Base-by-base conservation (phyloP, 306 rosid species). In the Rosa multiflora region DNA sequence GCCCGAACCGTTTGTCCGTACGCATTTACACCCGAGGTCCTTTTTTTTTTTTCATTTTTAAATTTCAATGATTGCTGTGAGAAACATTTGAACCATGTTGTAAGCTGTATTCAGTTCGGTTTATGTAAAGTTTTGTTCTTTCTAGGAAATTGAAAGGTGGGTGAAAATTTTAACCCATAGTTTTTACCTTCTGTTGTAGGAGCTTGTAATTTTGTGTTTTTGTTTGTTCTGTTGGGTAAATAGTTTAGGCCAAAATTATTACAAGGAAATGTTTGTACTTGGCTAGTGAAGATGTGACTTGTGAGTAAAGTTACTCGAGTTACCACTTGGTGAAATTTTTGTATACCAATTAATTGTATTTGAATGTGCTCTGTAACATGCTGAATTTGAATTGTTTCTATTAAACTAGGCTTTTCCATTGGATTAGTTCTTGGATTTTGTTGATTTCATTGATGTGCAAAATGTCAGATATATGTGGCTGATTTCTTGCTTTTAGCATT, bases 1-100 rank as follows among this genome's bases (percentile, higher is more conserved):
- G 70, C 85, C 26, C 82, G 96, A 82, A 78, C 83, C 37, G 82
- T 58, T 71, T 86, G 66, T 78, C 88, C 92, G 20, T 75, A 51
- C 87, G 35, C 79, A 78, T 88, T 86, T 73, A 86, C 97, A 56
- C 89, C 94, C 5, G 80, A 91, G 98, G 97, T 94, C 78, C 76
- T 18, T 56, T 42, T 11, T 17, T n/a, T 11, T 61, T 52, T 26
- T n/a, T 37, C 48, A 67, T 29, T 64, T 17, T 46, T 20, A 3
- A 5, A 5, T 49, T 49, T 49, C 1, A 4, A 55, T 20, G 21
- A 15, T 61, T 61, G 17, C 7, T 26, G 3, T 55, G 63, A 52
- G n/a, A 15, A 44, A 44, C 8, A 5, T 59, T 21, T 59, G 35
- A 21, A 10, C 3, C 26, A 20, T 56, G 5, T 59, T 0, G 17